phyloP scores from a whole-genome alignment of 2,329 filamentous ascomycete species.

The Penicillium sp. region DNA sequence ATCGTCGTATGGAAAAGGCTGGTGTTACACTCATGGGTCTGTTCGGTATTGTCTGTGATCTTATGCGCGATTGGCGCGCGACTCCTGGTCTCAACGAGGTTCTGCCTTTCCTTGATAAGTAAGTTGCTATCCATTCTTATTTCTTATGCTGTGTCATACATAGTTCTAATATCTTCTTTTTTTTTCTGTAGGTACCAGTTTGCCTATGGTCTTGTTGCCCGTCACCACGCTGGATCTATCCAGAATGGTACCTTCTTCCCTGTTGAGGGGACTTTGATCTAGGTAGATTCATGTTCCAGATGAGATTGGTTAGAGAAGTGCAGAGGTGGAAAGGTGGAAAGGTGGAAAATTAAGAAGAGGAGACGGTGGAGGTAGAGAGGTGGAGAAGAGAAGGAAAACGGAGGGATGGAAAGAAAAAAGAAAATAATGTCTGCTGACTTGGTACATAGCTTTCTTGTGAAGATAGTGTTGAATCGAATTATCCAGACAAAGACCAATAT shows the following conservation, averaged over 20 bases:
- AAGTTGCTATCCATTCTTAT: background rate
- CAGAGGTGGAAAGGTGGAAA: background rate
- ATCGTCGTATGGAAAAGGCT: constrained; percentile 64
- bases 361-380: background rate
- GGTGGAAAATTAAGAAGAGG: background rate
- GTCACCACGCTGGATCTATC: constrained; percentile 60
- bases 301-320: background rate
- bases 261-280: constrained; percentile 46
- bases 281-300: background rate
- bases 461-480: background rate
- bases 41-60: constrained; percentile 64
- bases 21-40: constrained; percentile 56
- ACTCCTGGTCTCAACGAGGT: constrained; percentile 55
- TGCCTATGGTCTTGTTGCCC: constrained; percentile 62
- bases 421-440: background rate
- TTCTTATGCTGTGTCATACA: background rate
- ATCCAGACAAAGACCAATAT: background rate
- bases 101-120: constrained; percentile 61
- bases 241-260: constrained; percentile 58
- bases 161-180: background rate
- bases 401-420: too few relatives aligned
- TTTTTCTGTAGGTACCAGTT: constrained; percentile 42
- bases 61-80: constrained; percentile 69
- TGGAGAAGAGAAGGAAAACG: background rate
- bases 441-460: background rate